Percentiles rank a stretch among this genome's conserved stretches.
phyloP scores from a whole-genome alignment of 2,329 filamentous ascomycete species.

The Verticillium albo-atrum region DNA sequence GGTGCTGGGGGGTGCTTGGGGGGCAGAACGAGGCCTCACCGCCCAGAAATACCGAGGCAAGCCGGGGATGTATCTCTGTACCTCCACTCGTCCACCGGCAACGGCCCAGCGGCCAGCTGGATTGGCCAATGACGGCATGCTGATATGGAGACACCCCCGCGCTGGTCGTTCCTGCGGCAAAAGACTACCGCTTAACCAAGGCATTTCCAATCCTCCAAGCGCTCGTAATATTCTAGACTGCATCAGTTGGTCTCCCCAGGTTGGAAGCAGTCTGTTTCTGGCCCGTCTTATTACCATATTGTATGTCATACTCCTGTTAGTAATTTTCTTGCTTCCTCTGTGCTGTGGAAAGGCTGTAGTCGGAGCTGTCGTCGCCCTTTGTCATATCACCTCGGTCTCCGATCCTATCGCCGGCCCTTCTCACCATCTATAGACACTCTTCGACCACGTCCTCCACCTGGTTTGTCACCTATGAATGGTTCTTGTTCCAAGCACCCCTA shows the following conservation, averaged over 20 bases:
- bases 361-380: not conserved
- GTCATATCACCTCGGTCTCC: conserved; percentile 12
- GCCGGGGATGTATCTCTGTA: conserved; percentile 1
- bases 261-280: not conserved
- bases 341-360: not conserved
- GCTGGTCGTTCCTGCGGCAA: conserved; percentile 22
- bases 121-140: conserved; percentile 10
- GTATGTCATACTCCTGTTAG: not conserved
- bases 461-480: not conserved
- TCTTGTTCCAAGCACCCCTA: too few species aligned
- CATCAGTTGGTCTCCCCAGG: not conserved
- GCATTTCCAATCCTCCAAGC: conserved; percentile 4
- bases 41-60: conserved; percentile 11
- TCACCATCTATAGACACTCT: not conserved
- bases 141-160: not conserved
- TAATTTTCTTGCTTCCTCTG: not conserved
- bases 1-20: not conserved
- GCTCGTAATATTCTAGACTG: not conserved
- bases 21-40: not conserved
- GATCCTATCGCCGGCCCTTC: not conserved
- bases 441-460: not conserved
- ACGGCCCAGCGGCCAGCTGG: conserved; percentile 3
- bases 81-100: not conserved
- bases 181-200: conserved; percentile 21
- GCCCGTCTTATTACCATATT: not conserved